These are phyloP conservation scores for Ophiostoma himal-ulmi DNA, from an alignment of 2,329 filamentous ascomycete genomes.

Conservation along the genomic window DNA sequence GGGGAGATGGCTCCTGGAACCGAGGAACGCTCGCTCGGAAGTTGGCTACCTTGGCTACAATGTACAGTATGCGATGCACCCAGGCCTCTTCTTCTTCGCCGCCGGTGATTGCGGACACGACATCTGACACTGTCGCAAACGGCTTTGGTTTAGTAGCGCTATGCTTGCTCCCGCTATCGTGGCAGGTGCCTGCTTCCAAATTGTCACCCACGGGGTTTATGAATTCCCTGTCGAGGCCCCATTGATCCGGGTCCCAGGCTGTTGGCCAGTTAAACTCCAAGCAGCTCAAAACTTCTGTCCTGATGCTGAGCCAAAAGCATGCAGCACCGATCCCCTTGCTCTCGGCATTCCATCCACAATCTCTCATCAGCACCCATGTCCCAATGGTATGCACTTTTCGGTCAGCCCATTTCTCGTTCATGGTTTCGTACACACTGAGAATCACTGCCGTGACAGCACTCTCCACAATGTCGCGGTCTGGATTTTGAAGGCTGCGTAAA, in stretches of 20 bases:
- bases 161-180: background rate
- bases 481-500: constrained; percentile 71
- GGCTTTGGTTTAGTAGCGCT: background rate
- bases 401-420: constrained; percentile 72
- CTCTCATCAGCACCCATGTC: constrained; percentile 76
- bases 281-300: constrained; percentile 84
- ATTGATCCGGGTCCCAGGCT: constrained; percentile 83
- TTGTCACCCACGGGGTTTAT: constrained; percentile 2
- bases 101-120: constrained; percentile 29
- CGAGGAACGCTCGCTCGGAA: constrained; percentile 67
- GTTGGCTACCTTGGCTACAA: constrained; percentile 80
- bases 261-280: constrained; percentile 81
- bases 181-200: too few species aligned
- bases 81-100: constrained; percentile 69
- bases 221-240: constrained; percentile 79
- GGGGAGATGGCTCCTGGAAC: constrained; percentile 53
- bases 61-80: constrained; percentile 84
- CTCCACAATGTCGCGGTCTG: constrained; percentile 73
- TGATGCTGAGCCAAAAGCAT: constrained; percentile 92
- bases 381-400: constrained; percentile 88
- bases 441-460: constrained; percentile 85
- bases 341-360: constrained; percentile 80
- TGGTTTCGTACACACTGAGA: constrained; percentile 87
- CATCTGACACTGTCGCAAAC: background rate
- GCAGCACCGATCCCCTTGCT: constrained; percentile 74